Percentiles rank a stretch among this genome's conserved stretches.
phyloP scores from a whole-genome alignment of 108 stramenopile species.

The Bacterosira constricta region DNA sequence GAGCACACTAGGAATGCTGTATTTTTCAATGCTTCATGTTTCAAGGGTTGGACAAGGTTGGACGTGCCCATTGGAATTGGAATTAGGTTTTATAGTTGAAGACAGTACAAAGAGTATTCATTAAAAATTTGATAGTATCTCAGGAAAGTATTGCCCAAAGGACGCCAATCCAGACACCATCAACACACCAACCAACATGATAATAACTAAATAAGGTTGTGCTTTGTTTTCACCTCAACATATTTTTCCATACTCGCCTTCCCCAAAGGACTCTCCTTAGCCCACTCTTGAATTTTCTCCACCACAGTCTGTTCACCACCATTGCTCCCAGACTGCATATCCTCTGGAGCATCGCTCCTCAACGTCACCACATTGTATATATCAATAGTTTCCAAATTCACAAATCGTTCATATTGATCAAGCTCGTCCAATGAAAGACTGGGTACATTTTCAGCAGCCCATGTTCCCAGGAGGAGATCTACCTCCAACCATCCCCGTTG shows the following conservation, averaged over 20 bases:
- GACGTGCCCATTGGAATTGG: too few species aligned
- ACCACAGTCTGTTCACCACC: constrained; percentile 58
- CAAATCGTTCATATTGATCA: constrained; percentile 94
- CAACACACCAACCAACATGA: background rate
- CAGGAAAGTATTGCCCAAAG: too few species aligned
- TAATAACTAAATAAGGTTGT: constrained; percentile 70
- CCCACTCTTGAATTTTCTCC: constrained; percentile 86
- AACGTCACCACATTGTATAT: constrained; percentile 97
- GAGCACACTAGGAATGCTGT: too few species aligned
- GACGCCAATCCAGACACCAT: background rate
- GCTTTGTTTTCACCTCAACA: constrained; percentile 66
- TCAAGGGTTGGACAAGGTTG: too few species aligned
- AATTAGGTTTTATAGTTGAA: too few species aligned
- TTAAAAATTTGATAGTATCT: too few species aligned
- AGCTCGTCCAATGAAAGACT: constrained; percentile 71
- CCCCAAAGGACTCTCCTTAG: constrained; percentile 78
- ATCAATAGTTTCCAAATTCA: constrained; percentile 98
- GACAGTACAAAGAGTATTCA: too few species aligned
- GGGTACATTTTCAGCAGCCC: constrained; percentile 93
- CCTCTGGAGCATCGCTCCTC: constrained; percentile 78
- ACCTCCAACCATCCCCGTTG: constrained; percentile 99
- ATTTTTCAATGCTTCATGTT: too few species aligned
- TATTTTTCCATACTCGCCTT: constrained; percentile 83
- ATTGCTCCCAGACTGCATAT: constrained; percentile 44
- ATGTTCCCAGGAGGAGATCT: constrained; percentile 97